These are phyloP conservation scores for Aureobasidium sp. DNA, from an alignment of 2,329 filamentous ascomycete species.

Conservation along the genomic window DNA sequence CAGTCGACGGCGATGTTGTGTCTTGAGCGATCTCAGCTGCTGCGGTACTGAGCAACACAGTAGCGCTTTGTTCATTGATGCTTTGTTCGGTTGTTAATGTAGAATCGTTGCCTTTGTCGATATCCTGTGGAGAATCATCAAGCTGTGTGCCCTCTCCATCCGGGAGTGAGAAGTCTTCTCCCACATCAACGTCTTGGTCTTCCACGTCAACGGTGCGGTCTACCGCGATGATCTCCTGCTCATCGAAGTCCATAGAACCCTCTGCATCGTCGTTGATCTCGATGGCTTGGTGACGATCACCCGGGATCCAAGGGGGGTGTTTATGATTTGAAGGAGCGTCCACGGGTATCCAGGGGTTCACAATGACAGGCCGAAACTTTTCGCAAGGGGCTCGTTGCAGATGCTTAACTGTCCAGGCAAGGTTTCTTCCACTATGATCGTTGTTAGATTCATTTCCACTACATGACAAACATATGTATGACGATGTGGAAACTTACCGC, in stretches of 20 bases:
- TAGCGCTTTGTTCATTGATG: no score
- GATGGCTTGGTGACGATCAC: not conserved
- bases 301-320: not conserved
- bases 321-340: not conserved
- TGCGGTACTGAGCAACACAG: no score
- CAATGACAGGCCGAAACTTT: not conserved
- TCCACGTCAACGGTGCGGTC: not conserved
- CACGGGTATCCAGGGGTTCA: not conserved
- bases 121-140: not conserved
- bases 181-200: no score
- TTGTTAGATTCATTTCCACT: no score
- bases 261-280: not conserved
- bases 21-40: no score
- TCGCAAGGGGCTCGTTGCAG: not conserved
- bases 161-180: not conserved
- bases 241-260: not conserved
- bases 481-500: not conserved
- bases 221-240: no score
- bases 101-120: not conserved
- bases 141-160: not conserved
- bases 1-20: no score
- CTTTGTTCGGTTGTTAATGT: no score
- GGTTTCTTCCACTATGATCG: not conserved
- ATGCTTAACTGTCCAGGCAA: not conserved
- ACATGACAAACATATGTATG: no score